Evolutionary conservation across 495 filamentous ascomycete genomes (phyloP).

Genomic region (Chaetomium tenue): DNA sequence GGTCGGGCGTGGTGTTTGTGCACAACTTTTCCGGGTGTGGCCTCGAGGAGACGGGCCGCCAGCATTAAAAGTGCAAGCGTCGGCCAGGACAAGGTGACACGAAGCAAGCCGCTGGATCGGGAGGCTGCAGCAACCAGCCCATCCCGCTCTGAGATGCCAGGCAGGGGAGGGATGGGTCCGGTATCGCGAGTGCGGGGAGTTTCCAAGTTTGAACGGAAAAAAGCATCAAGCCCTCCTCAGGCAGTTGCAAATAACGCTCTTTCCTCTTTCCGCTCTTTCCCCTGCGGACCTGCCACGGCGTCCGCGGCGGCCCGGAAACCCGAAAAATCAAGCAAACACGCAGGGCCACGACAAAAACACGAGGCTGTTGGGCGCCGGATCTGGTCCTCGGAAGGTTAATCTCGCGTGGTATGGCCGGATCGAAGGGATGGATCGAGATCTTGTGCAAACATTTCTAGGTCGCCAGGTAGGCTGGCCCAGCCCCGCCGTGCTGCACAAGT

Average conservation of each 20-base stretch:
- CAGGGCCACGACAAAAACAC: neutral
- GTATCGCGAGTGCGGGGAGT: neutral
- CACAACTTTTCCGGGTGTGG: neutral
- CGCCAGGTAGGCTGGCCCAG: no score
- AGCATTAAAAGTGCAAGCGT: constrained; percentile 1
- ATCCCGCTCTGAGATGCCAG: neutral
- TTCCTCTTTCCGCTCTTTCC: no score
- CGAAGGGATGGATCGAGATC: constrained; percentile 1
- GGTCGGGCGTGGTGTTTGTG: neutral
- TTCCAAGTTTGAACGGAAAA: neutral
- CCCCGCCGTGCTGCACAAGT: neutral
- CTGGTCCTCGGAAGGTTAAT: neutral
- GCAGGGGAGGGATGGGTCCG: neutral
- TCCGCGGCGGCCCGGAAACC: neutral
- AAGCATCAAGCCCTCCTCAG: neutral
- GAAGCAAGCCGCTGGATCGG: neutral
- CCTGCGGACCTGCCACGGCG: neutral
- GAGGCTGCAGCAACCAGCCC: constrained; percentile 7
- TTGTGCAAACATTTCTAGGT: neutral
- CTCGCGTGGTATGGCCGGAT: constrained; percentile 7
- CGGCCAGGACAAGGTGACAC: neutral
- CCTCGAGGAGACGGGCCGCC: neutral
- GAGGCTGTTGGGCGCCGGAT: constrained; percentile 8
- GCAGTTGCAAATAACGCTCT: neutral
- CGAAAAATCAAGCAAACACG: neutral